Base-by-base conservation (phyloP, 108 stramenopile species). In the Parmales sp. region DNA sequence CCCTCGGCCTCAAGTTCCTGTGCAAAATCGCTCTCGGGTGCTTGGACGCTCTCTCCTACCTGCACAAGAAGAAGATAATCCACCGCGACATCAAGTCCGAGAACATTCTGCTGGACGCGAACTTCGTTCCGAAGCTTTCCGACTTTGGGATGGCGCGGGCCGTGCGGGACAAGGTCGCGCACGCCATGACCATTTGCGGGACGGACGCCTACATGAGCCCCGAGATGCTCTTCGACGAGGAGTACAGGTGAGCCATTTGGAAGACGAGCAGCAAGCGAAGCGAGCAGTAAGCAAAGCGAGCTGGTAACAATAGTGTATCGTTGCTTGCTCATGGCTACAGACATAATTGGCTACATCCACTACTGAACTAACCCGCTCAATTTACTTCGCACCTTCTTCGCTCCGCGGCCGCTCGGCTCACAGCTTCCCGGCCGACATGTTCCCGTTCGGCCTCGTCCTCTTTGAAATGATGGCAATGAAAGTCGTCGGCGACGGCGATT, bases 41-140 rank as follows among this genome's bases (percentile, higher is more conserved):
- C 8, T 34, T 60, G 3, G 54, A 60, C 28, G 84, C 75, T 0
- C 76, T 87, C 25, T 51, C 78, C 46, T 93, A 91, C 82, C 80
- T 98, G 19, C 98, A 99, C 69, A 85, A 93, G 29, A 93, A 95
- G 73, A 82, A 89, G 22, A 83, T 97, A 63, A 94, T 99, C 38
- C 98, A 99, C 71, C 87, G 98, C 16, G 98, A 99, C 68, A 93
- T 99, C 68, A 99, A 99, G 74, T 80, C 80, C 31, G 95, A 96
- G 34, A 99, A 99, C 75, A 80, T 99, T 20, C 72, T 86, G 25
- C 67, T 99, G 73, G 78, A 74, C 67, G 68, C 69, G 37, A 70
- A 72, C 5, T 84, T 81, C 0, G n/a, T 46, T 0, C 75, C 81
- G 11, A 69, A 60, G 63, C 69, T 87, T 2, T 78, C 80, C 26